phyloP scores from a whole-genome alignment of 306 rosid genomes.

The Rosa chinensis region DNA sequence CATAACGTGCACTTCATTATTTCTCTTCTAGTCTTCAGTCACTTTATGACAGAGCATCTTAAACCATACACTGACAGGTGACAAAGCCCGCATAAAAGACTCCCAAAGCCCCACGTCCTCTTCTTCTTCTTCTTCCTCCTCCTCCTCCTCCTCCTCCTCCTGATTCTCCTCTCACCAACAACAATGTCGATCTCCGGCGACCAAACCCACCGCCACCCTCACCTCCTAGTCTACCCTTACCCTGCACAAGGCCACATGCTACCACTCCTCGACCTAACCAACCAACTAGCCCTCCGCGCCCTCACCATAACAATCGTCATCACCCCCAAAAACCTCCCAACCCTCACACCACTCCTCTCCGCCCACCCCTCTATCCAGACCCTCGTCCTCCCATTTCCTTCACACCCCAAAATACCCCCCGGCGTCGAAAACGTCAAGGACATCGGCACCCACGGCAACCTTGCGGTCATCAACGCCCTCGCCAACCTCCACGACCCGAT shows the following conservation, averaged over 20 bases:
- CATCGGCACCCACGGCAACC: slow-evolving; percentile 55
- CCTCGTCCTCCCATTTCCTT: slow-evolving; percentile 57
- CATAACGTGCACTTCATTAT: not conserved
- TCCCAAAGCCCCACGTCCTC: not conserved
- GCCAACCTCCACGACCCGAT: slow-evolving; percentile 35
- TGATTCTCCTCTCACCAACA: not conserved
- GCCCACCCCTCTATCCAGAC: slow-evolving; percentile 49
- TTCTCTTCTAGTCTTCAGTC: not conserved
- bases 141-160: not conserved
- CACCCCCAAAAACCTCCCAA: slow-evolving; percentile 63
- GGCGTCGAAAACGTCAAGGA: slow-evolving; percentile 52
- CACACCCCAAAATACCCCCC: slow-evolving; percentile 54
- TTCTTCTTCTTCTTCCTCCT: not conserved
- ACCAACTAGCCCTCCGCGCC: slow-evolving; percentile 41
- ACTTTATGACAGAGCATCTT: not conserved
- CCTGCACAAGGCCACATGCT: slow-evolving; percentile 82
- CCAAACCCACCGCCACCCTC: slow-evolving; percentile 9
- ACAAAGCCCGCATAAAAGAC: not conserved
- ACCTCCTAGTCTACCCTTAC: slow-evolving; percentile 61
- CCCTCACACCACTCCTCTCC: slow-evolving; percentile 47
- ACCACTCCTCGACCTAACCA: slow-evolving; percentile 51
- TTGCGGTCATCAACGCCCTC: slow-evolving; percentile 34
- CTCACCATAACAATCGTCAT: slow-evolving; percentile 47
- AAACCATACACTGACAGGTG: not conserved
- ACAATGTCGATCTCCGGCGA: not conserved